A percentile compares a stretch with the other conserved stretches of the same genome.
Conservation (phyloP, 192 early-diverging fungal species). For the Spinellus fusiger region DNA sequence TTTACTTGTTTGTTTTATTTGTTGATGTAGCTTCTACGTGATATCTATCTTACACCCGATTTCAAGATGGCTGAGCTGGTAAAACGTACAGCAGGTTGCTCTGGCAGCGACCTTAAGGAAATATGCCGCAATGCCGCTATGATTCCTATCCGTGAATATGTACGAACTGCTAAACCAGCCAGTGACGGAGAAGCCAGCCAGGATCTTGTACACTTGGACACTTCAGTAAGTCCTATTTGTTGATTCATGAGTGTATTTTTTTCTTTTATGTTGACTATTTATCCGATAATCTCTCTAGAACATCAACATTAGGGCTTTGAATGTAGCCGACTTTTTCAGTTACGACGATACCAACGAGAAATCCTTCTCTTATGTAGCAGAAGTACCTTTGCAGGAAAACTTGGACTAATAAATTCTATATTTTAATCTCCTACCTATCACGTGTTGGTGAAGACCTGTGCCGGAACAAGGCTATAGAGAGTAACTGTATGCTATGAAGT, state of each 20-base stretch:
- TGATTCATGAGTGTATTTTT: not conserved
- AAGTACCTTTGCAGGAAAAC: slow-evolving; percentile 16
- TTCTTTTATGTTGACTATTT: not conserved
- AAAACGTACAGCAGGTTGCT: slow-evolving; percentile 68
- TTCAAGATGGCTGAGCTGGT: slow-evolving; percentile 69
- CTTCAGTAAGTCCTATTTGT: slow-evolving; percentile 5
- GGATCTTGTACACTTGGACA: slow-evolving; percentile 25
- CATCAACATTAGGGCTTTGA: slow-evolving; percentile 20
- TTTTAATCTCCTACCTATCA: not conserved
- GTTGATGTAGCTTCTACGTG: slow-evolving; percentile 60
- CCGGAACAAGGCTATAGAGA: too few species aligned
- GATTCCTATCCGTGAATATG: slow-evolving; percentile 87
- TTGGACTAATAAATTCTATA: slow-evolving; percentile 13
- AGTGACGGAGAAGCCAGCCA: slow-evolving; percentile 16
- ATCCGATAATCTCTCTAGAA: slow-evolving; percentile 11
- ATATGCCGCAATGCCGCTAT: slow-evolving; percentile 94
- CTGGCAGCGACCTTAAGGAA: slow-evolving; percentile 96
- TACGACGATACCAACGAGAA: slow-evolving; percentile 16
- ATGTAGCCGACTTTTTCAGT: slow-evolving; percentile 21
- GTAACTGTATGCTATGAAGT: too few species aligned
- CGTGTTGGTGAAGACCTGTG: not conserved
- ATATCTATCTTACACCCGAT: slow-evolving; percentile 59
- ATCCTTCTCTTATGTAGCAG: not conserved
- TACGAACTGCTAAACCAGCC: slow-evolving; percentile 42
- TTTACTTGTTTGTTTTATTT: not conserved